Evolutionary conservation across 129 eudicot species (phyloP).

Genomic region (Centrapalus pauciflorus): DNA sequence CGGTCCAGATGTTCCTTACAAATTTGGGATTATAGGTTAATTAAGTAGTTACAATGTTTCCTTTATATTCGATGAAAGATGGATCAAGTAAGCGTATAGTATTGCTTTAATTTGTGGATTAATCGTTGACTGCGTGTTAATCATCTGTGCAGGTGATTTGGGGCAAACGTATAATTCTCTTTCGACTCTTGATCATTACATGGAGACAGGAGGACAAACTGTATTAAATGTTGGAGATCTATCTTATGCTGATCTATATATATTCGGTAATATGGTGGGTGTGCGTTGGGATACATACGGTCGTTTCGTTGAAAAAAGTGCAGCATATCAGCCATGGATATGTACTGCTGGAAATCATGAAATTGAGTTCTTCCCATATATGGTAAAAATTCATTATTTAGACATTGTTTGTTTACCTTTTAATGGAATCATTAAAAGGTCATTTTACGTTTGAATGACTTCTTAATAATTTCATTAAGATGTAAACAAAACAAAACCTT

Average conservation of each 20-base stretch:
- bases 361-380: constrained; percentile 82
- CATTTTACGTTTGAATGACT: too few relatives aligned
- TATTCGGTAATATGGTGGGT: constrained; percentile 69
- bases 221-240: constrained; percentile 92
- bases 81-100: too few relatives aligned
- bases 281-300: constrained; percentile 98
- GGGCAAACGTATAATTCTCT: constrained; percentile 95
- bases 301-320: constrained; percentile 63
- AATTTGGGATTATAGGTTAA: constrained; percentile 74
- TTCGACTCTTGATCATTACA: constrained; percentile 78
- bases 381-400: constrained; percentile 74
- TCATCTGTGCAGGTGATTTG: constrained; percentile 92
- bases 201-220: constrained; percentile 67
- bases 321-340: constrained; percentile 96
- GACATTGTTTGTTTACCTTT: too few relatives aligned
- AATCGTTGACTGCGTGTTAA: constrained; percentile 8
- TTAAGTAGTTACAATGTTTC: too few relatives aligned
- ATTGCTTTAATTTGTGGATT: too few relatives aligned
- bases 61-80: constrained; percentile 1
- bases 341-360: constrained; percentile 95
- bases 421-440: too few relatives aligned
- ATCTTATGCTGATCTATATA: constrained; percentile 85
- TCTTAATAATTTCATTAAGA: too few relatives aligned
- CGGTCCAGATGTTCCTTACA: constrained; percentile 76
- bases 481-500: too few relatives aligned